Conservation (phyloP, 2,329 filamentous ascomycete species). For the Escovopsis weberi region DNA sequence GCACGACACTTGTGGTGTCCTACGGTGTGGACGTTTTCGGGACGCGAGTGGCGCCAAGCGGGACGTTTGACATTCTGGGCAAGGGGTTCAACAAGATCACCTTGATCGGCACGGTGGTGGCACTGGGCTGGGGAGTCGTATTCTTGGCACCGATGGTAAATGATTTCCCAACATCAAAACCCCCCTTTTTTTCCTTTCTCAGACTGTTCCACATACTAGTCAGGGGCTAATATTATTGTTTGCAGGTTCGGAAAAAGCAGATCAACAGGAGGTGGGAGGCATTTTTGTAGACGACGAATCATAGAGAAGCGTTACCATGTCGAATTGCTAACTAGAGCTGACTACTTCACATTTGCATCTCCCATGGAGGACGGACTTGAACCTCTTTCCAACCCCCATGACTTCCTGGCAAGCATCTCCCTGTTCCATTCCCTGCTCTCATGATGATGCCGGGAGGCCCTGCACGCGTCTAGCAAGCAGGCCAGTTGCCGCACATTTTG, state of each 20-base stretch:
- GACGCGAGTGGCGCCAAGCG: constrained; percentile 72
- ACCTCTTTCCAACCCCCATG: no score
- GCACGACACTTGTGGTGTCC: constrained; percentile 78
- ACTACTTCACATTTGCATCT: no score
- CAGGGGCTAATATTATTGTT: constrained; percentile 16
- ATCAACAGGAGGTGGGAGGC: constrained; percentile 50
- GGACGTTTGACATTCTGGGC: constrained; percentile 81
- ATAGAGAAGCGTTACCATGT: background rate
- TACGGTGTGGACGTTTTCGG: constrained; percentile 84
- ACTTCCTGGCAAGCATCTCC: background rate
- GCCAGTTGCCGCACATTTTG: constrained; percentile 23
- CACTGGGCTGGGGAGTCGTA: constrained; percentile 60
- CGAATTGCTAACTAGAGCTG: no score
- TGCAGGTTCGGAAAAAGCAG: constrained; percentile 47
- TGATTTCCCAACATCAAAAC: background rate
- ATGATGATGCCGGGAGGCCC: constrained; percentile 5
- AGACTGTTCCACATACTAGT: no score
- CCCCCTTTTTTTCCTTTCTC: no score
- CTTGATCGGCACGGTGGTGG: constrained; percentile 69
- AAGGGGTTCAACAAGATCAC: constrained; percentile 88
- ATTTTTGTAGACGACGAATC: constrained; percentile 12
- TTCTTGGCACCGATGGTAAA: constrained; percentile 77
- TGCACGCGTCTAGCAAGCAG: constrained; percentile 4
- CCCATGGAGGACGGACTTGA: no score
- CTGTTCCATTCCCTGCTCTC: background rate